Evolutionary conservation across 2,329 filamentous ascomycete genomes (phyloP), one percentile per base, ranked within the genome.

Genomic region (Ceratocystis cacaofunesta): DNA sequence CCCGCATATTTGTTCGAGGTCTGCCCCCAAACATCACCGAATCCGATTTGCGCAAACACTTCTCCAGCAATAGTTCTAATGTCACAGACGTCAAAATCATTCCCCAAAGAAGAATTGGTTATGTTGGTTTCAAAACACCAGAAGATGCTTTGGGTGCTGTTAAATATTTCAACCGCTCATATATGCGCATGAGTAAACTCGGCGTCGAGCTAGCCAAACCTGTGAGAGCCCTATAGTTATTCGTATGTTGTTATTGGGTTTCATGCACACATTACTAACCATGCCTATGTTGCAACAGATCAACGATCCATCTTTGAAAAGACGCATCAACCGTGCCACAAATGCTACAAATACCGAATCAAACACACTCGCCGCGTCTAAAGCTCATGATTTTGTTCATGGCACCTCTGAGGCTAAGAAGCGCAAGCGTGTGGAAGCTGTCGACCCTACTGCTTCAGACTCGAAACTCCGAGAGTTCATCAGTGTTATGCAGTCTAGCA

Each of bases 131-230:
- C 80, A 92, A 89, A 77, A 89, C 84, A 63, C 79, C 88, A 15
- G 85, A 92, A 68, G 87, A 90, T 73, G 94, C 94, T 66, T 79
- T 83, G 66, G 84, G 86, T 72, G 92, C 94, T 57, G 88, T 95
- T 74, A 92, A 89, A 75, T 95, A 96, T 78, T 96, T 96, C 80
- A 92, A 99, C 79, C 90, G 85, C 74, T 87, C 92, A 69, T 99
- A 91, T 76, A 90, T 99, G 71, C 90, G 91, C 71, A 94, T 96
- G 89, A 96, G 92, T 66, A 95, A 87, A 78, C 91, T 99, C 71
- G 82, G 82, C 36, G 94, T 96, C 68, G 92, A 96, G 77, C 78
- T 94, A 72, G 94, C 94, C 66, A 86, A 84, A 74, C 87, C 94
- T 68, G 88, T 95, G 74, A 72, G 80, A 58, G 36, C n/a, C 2